Evolutionary conservation across 306 rosid genomes (phyloP), one percentile per base, ranked within the genome.

Genomic region (Crataegus laevigata): DNA sequence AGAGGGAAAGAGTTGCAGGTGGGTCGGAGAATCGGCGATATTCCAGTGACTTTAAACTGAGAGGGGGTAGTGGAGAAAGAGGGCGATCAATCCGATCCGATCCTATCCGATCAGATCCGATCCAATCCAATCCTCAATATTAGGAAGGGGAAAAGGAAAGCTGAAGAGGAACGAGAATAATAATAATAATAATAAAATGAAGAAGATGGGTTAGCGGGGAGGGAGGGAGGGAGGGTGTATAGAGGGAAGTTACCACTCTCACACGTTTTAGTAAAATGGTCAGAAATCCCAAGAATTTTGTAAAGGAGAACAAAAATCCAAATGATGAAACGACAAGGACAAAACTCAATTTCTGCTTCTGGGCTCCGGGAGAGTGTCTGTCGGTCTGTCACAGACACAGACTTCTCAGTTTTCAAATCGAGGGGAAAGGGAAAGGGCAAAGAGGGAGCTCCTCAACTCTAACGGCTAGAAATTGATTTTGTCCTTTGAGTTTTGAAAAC

Each of bases 21-120:
- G 83, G 80, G 77, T 45, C 71, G 71, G 47, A 54, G 83, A 79
- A 79, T 66, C 55, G 47, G 77, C 85, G 89, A 84, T 80, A 78
- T 77, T 74, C 66, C 64, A 60, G 93, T 67, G 65, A 66, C 40
- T 18, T 45, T 22, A 68, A 60, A 78, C 75, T 30, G 80, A 72
- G 11, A 65, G 1, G 10, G 17, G 71, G 45, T 60, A 24, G 43
- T 19, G n/a, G 26, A 40, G 68, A 73, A 40, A 26, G 65, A 0
- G 69, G 28, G 29, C 4, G 21, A n/a, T 12, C 6, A 26, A 14
- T 26, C 66, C 36, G 3, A 60, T 60, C 32, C 19, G 21, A 51
- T 6, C 38, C 38, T 2, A 29, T n/a, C n/a, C n/a, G n/a, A n/a
- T n/a, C n/a, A n/a, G 32, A 30, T 57, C 62, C 25, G 7, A 60